Evolutionary conservation across 108 stramenopile genomes (phyloP).

Genomic region (Cyclotella baltica): DNA sequence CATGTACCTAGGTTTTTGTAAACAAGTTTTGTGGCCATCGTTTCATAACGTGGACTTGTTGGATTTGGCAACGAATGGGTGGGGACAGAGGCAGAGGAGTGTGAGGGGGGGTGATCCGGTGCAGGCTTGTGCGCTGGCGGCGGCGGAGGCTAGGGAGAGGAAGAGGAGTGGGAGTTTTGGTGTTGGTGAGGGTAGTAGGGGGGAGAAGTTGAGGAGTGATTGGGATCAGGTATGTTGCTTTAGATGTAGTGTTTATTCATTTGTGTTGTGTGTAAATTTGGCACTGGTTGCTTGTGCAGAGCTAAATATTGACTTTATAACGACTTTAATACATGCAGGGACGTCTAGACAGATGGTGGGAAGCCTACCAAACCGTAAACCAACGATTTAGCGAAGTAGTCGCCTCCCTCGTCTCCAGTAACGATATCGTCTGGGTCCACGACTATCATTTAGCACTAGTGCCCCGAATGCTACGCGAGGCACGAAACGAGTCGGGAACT

Average conservation of each 20-base stretch:
- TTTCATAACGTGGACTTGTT: slow-evolving; percentile 98
- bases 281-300: too few relatives aligned
- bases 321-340: slow-evolving; percentile 57
- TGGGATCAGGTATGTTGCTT: slow-evolving; percentile 20
- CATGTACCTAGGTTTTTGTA: slow-evolving; percentile 97
- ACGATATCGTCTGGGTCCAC: slow-evolving; percentile 97
- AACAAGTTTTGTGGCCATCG: slow-evolving; percentile 96
- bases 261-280: too few relatives aligned
- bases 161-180: slow-evolving; percentile 35
- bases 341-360: slow-evolving; percentile 87
- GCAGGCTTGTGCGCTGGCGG: slow-evolving; percentile 47
- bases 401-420: slow-evolving; percentile 56
- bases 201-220: slow-evolving; percentile 23
- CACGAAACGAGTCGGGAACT: slow-evolving; percentile 43
- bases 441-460: slow-evolving; percentile 98
- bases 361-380: slow-evolving; percentile 90
- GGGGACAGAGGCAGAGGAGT: slow-evolving; percentile 53
- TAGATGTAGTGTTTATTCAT: background rate
- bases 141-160: slow-evolving; percentile 50
- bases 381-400: slow-evolving; percentile 81
- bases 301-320: too few relatives aligned
- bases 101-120: slow-evolving; percentile 46
- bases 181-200: background rate
- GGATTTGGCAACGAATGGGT: slow-evolving; percentile 77
- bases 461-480: slow-evolving; percentile 82